Percentiles rank a stretch among this genome's conserved stretches.
Conservation (phyloP, 1,284 basidiomycete genomes). For the Apiotrichum veenhuisii region DNA sequence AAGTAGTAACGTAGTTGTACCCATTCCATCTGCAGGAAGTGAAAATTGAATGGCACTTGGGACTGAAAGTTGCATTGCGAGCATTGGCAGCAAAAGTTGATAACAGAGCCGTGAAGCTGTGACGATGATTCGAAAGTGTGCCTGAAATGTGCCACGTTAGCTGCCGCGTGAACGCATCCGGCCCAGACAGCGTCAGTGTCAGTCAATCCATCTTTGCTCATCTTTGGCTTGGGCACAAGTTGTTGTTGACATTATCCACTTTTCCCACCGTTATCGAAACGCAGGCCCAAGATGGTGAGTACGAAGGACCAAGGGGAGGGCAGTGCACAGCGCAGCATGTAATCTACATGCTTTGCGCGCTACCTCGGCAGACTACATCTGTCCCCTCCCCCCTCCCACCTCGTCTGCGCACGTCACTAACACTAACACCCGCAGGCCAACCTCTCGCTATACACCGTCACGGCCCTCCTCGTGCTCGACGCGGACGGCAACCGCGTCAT, state of each 20-base stretch:
- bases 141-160: neutral
- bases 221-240: too few species aligned
- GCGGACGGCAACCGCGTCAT: conserved; percentile 89
- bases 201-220: too few species aligned
- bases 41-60: too few species aligned
- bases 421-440: conserved; percentile 55
- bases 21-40: neutral
- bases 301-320: too few species aligned
- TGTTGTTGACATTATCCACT: too few species aligned
- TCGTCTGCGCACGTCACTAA: neutral
- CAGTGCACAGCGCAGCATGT: too few species aligned
- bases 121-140: neutral
- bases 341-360: neutral
- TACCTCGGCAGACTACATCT: neutral
- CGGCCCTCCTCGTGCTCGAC: conserved; percentile 88
- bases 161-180: neutral
- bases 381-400: neutral
- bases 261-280: neutral
- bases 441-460: conserved; percentile 77
- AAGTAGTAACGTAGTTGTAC: neutral
- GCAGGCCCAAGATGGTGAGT: conserved; percentile 7
- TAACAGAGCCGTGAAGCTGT: neutral
- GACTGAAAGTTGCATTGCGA: neutral
- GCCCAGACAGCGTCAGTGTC: too few species aligned
- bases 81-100: neutral